Evolutionary conservation across 768 basidiomycete species (phyloP).

Genomic region (Kwoniella pini): DNA sequence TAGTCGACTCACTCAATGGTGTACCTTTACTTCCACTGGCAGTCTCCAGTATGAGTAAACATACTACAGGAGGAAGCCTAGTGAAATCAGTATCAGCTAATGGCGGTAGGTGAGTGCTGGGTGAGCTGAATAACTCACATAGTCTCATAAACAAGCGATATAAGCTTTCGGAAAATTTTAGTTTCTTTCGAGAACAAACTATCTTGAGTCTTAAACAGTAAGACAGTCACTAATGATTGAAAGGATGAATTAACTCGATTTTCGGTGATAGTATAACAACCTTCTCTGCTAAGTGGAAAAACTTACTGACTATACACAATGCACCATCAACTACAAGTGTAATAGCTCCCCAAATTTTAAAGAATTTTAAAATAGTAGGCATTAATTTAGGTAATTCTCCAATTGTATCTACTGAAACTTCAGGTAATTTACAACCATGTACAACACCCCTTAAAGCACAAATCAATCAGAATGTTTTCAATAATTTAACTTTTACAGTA

Average conservation of each 20-base stretch:
- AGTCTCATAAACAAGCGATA: constrained; percentile 8
- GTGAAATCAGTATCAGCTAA: background rate
- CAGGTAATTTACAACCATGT: constrained; percentile 15
- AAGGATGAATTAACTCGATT: no score
- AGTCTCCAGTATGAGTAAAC: constrained; percentile 12
- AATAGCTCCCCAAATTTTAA: constrained; percentile 15
- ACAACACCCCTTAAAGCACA: constrained; percentile 1
- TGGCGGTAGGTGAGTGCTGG: background rate
- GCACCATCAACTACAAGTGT: constrained; percentile 14
- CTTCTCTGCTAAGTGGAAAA: background rate
- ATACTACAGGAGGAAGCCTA: constrained; percentile 14
- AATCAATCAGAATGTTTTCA: background rate
- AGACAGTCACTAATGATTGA: constrained; percentile 5
- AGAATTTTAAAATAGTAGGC: constrained; percentile 7
- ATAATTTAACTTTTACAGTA: no score
- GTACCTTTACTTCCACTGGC: constrained; percentile 11
- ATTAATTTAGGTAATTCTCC: background rate
- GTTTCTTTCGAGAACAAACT: constrained; percentile 13
- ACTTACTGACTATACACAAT: constrained; percentile 11
- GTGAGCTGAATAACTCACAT: constrained; percentile 3
- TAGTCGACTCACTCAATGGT: constrained; percentile 9
- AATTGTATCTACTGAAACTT: constrained; percentile 1
- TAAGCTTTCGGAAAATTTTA: constrained; percentile 10
- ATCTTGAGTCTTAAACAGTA: constrained; percentile 13
- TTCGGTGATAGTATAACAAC: no score